phyloP scores from a whole-genome alignment of 2,329 filamentous ascomycete species.

The Incumbomyces delicatus region DNA sequence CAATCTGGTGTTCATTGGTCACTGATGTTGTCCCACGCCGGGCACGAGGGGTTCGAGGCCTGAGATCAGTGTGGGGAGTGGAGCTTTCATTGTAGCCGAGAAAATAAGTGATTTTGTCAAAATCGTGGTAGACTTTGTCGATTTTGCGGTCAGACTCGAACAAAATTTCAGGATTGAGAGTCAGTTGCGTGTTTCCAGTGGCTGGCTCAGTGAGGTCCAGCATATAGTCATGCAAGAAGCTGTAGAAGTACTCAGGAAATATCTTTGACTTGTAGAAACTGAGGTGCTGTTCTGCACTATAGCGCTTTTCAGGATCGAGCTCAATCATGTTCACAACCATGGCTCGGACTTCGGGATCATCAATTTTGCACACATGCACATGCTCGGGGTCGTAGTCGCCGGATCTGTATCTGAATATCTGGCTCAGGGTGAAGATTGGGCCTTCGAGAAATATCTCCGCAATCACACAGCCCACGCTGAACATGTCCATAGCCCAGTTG shows the following conservation, averaged over 20 bases:
- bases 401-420: conserved; percentile 86
- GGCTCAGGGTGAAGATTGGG: conserved; percentile 94
- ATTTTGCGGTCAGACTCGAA: conserved; percentile 90
- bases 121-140: conserved; percentile 84
- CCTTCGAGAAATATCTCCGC: conserved; percentile 91
- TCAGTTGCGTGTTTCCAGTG: conserved; percentile 63
- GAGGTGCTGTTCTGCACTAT: conserved; percentile 87
- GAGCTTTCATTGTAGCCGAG: conserved; percentile 49
- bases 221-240: conserved; percentile 96
- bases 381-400: conserved; percentile 85
- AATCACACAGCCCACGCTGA: conserved; percentile 93
- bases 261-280: conserved; percentile 86
- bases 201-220: conserved; percentile 85
- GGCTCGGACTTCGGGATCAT: conserved; percentile 75
- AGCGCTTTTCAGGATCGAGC: conserved; percentile 80
- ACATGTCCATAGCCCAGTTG: conserved; percentile 97
- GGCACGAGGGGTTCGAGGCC: not conserved
- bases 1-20: conserved; percentile 31
- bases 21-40: conserved; percentile 23
- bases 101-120: conserved; percentile 95
- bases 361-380: conserved; percentile 72
- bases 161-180: conserved; percentile 59
- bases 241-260: conserved; percentile 95
- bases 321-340: conserved; percentile 96
- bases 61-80: not conserved